Percentiles rank a stretch among this genome's conserved stretches.
Evolutionary conservation across 495 filamentous ascomycete genomes (phyloP).

Genomic region (Penicillium malachiteum): DNA sequence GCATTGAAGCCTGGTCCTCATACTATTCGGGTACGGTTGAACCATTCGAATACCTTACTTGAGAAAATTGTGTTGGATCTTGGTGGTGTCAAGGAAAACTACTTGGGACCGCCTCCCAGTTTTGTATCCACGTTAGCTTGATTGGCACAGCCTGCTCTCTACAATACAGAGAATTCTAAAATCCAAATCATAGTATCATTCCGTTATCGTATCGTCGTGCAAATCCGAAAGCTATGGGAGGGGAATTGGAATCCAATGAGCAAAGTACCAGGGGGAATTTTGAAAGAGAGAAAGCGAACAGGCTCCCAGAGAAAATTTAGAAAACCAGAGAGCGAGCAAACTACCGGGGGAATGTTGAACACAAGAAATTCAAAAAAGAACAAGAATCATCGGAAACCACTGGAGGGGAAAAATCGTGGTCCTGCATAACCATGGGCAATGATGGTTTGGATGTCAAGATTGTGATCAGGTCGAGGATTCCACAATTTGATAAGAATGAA

Average conservation of each 20-base stretch:
- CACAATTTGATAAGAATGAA: conserved; percentile 85
- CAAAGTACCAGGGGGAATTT: too few species aligned
- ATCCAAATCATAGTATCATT: conserved; percentile 8
- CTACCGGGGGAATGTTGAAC: not conserved
- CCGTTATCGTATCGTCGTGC: conserved; percentile 1
- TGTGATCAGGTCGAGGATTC: conserved; percentile 63
- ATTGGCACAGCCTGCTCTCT: not conserved
- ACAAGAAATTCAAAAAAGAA: not conserved
- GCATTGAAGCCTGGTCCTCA: conserved; percentile 4
- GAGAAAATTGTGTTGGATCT: conserved; percentile 68
- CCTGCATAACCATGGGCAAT: conserved; percentile 79
- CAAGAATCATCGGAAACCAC: conserved; percentile 21
- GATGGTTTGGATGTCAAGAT: conserved; percentile 85
- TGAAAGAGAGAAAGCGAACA: too few species aligned
- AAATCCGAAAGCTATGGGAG: not conserved
- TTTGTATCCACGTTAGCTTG: not conserved
- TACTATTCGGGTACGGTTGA: conserved; percentile 45
- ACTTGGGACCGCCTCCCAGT: conserved; percentile 60
- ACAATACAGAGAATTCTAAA: not conserved
- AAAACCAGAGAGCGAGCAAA: not conserved
- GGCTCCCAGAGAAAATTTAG: not conserved
- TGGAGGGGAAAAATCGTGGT: conserved; percentile 68
- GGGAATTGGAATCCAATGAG: too few species aligned
- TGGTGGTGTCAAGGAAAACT: conserved; percentile 64
- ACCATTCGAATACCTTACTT: conserved; percentile 60